Evolutionary conservation across 2,329 filamentous ascomycete genomes (phyloP), one percentile per base, ranked within the genome.

Genomic region (Penicillium sp.): DNA sequence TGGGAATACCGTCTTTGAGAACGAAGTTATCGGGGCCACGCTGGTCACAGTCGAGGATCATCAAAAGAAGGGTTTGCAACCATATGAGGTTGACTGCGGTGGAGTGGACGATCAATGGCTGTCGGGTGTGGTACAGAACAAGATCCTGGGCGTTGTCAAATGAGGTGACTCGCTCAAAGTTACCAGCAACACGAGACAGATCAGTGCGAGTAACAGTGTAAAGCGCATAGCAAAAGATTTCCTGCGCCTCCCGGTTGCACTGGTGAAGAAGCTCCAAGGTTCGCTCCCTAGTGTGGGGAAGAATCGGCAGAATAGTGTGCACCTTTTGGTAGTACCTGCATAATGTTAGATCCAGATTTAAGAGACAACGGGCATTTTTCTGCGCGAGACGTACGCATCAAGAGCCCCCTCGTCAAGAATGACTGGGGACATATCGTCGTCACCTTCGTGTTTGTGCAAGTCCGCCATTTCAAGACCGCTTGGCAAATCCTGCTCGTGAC

Each of bases 11-110:
- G 55, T 76, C 71, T 59, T 76, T 76, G 39, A 72, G 62, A 24
- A 72, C 68, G 22, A 78, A 65, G 49, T 78, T 78, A 37, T 78
- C 74, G 1, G 76, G 75, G 2, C 74, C 74, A 42, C 75, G 75
- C 10, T 69, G 65, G 47, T 78, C 76, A 54, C 74, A 75, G 44
- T 79, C 77, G 11, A 79, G 68, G 19, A 76, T 71, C 70, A 79
- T 73, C 21, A 79, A 62, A 9, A 74, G 65, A 49, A 77, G 65
- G 31, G 71, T 71, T 58, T 78, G 76, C n/a, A 78, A 67, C 65
- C 73, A 75, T 22, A 78, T 64, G 26, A 78, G 53, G 56, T 78
- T 78, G 35, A 71, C 67, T 1, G 73, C 64, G 3, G 68, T 67
- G 8, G 70, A 64, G 16, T 75, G 72, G 26, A 71, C 62, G 26